phyloP scores from a whole-genome alignment of 129 eudicot genomes.

The Glebionis coronaria region DNA sequence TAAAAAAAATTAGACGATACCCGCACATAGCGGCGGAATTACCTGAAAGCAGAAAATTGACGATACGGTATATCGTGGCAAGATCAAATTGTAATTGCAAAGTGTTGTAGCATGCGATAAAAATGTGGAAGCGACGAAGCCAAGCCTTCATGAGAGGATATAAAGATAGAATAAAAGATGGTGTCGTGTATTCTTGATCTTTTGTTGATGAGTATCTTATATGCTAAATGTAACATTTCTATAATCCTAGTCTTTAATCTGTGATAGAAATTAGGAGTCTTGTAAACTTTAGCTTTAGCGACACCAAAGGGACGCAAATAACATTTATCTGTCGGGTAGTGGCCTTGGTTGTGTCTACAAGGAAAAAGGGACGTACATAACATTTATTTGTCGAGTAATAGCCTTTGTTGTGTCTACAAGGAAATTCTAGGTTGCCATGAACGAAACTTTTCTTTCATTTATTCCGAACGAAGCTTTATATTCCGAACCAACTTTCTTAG shows the following conservation, averaged over 20 bases:
- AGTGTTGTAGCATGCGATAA: too few species aligned
- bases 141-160: constrained; percentile 36
- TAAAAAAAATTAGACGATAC: too few species aligned
- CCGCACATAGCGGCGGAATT: too few species aligned
- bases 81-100: too few species aligned
- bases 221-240: constrained; percentile 26
- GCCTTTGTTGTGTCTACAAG: constrained; percentile 29
- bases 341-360: too few species aligned
- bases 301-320: constrained; percentile 16
- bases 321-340: constrained; percentile 18
- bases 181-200: constrained; percentile 17
- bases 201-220: constrained; percentile 26
- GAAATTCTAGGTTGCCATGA: constrained; percentile 37
- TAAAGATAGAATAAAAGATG: constrained; percentile 34
- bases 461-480: too few species aligned
- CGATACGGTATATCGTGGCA: too few species aligned
- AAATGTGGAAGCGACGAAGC: constrained; percentile 23
- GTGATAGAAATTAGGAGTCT: constrained; percentile 36
- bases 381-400: too few species aligned
- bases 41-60: too few species aligned
- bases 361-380: too few species aligned
- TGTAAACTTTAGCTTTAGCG: constrained; percentile 22
- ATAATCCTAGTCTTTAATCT: constrained; percentile 27
- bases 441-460: too few species aligned
- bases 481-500: too few species aligned